Conservation (phyloP, 495 filamentous ascomycete species). For the Daldinia decipiens region DNA sequence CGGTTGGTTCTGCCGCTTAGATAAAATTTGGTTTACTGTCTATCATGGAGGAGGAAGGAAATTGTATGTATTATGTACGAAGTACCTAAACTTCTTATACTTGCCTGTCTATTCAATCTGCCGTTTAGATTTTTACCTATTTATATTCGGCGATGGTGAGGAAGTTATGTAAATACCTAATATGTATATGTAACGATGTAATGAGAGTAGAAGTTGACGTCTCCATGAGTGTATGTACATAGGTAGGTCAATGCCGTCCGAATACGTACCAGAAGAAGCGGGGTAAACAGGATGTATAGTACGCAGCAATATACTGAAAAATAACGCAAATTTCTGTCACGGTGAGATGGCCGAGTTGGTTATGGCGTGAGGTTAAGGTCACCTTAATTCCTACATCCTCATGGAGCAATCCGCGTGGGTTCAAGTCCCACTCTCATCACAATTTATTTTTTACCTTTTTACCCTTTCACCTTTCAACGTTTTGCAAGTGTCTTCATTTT, state of each 20-base stretch:
- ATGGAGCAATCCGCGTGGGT: conserved; percentile 56
- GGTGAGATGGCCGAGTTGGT: conserved; percentile 58
- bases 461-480: not conserved
- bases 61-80: no score
- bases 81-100: no score
- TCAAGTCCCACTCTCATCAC: conserved; percentile 57
- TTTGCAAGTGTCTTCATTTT: not conserved
- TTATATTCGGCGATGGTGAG: no score
- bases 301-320: not conserved
- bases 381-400: conserved; percentile 47
- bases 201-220: no score
- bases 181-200: no score
- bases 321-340: not conserved
- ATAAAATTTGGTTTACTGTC: not conserved
- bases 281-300: not conserved
- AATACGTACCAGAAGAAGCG: no score
- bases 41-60: not conserved
- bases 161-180: no score
- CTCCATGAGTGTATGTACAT: no score
- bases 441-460: not conserved
- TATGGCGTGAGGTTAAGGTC: conserved; percentile 57
- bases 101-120: no score
- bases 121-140: no score
- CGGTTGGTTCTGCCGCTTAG: conserved; percentile 4
- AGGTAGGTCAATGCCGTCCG: no score